Evolutionary conservation across 108 stramenopile genomes (phyloP), one percentile per base, ranked within the genome.

Genomic region (Nannochloropsis granulata): DNA sequence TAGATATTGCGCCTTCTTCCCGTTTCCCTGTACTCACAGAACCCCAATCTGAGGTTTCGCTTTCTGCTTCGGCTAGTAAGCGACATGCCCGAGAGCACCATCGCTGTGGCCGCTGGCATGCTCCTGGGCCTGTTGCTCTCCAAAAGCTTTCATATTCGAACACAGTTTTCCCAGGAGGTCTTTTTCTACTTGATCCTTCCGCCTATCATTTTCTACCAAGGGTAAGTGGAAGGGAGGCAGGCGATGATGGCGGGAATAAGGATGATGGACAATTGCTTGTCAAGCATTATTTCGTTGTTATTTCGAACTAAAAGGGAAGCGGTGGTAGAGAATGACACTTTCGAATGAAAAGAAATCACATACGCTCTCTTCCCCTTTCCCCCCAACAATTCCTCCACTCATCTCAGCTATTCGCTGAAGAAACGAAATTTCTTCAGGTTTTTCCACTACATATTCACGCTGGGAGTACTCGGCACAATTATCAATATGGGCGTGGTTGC

Each of bases 121-220:
- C 16, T 71, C n/a, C 11, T 71, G 16, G 56, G 56, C 16, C n/a
- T 71, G 5, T n/a, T 71, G 16, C 56, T 71, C n/a, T 71, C 56
- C 21, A n/a, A 71, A n/a, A n/a, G 56, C 16, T 71, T 71, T 71
- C 16, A n/a, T n/a, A 71, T 71, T n/a, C 56, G 56, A n/a, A n/a
- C 56, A n/a, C 56, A 88, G 42, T 88, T 91, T 81, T 81, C 87
- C 45, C 88, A 82, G 8, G 88, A 88, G 12, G 83, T 89, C 23
- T 91, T 91, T 84, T 91, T 91, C 83, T 90, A 90, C 42, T 86
- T 90, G 11, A 88, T 91, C 13, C 80, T 91, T 26, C 91, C 91
- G 12, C 90, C 90, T 2, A 90, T 91, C 78, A 91, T 91, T 25
- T 90, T 91, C 84, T 87, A 88, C 13, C 88, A 88, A 84, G 88